Evolutionary conservation across 176 grass and related monocot genomes (phyloP), one percentile per base, ranked within the genome.

Genomic region (Panicum miliaceum): DNA sequence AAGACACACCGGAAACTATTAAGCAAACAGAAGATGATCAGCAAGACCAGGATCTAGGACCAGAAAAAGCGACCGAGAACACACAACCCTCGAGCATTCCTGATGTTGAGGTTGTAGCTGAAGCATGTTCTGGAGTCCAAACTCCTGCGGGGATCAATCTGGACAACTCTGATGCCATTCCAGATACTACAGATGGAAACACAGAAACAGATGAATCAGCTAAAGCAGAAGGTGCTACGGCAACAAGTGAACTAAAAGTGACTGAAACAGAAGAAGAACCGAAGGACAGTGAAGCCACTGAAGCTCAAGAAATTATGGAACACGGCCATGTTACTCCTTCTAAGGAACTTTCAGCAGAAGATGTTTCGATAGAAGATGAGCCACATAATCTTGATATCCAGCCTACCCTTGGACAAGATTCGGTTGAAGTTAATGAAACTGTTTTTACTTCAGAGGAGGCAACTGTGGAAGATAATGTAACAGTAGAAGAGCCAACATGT

Each of bases 321-420:
- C 80, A 83, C 22, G 34, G 64, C 46, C 64, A 82, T 64, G 73
- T 6, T 78, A 66, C 32, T 71, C 46, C 37, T 79, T 84, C 80
- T 38, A 77, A 71, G 35, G 81, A 79, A 47, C 43, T 63, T 62
- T 7, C 75, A 63, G n/a, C 27, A 73, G 81, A 84, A 65, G 81
- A 88, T 56, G 82, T 72, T 79, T 64, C 47, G 38, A 84, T 12
- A 78, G 57, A 1, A 79, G 41, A 42, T 74, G 81, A 88, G 8
- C 59, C 75, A 79, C 26, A 23, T 78, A 72, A 79, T 79, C 75
- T 65, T 84, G 86, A 77, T 42, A 45, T 79, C 46, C 75, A 79
- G 60, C 58, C 58, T 27, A 22, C 35, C 25, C 45, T 57, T 15
- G 83, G 56, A 50, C 27, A 63, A 25, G 53, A 60, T 70, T 85